Percentiles rank a stretch among this genome's conserved stretches.
Evolutionary conservation across 2,329 filamentous ascomycete species (phyloP).

Genomic region (Nigrograna mackinnonii): DNA sequence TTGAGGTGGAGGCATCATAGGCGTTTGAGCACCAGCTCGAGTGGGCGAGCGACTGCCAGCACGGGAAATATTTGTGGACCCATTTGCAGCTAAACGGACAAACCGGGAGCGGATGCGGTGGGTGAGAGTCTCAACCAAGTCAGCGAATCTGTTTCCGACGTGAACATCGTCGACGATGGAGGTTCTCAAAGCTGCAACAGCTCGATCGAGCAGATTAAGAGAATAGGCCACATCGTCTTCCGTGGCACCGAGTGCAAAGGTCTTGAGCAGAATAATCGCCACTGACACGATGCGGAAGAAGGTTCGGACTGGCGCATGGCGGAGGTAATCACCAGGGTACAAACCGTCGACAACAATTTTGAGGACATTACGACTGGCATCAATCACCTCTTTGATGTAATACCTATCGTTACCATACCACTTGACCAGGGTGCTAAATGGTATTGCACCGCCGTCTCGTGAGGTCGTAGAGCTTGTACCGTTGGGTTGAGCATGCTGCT

Average conservation of each 20-base stretch:
- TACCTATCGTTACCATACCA: constrained; percentile 63
- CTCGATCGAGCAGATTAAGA: constrained; percentile 74
- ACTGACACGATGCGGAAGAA: constrained; percentile 87
- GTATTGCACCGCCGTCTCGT: constrained; percentile 46
- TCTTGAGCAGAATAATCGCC: constrained; percentile 83
- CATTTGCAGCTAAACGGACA: constrained; percentile 58
- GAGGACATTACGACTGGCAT: constrained; percentile 76
- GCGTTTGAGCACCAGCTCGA: constrained; percentile 23
- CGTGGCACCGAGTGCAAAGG: constrained; percentile 78
- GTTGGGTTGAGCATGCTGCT: constrained; percentile 35
- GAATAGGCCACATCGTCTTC: constrained; percentile 77
- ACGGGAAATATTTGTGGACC: constrained; percentile 44
- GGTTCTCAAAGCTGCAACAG: constrained; percentile 72
- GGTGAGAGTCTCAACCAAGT: constrained; percentile 78
- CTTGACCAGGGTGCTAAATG: constrained; percentile 48
- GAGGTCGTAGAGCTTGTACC: constrained; percentile 17
- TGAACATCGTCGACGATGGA: constrained; percentile 86
- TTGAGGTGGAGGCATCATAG: constrained; percentile 35
- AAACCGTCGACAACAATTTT: constrained; percentile 77
- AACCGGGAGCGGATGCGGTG: constrained; percentile 75
- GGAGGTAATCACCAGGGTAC: constrained; percentile 73
- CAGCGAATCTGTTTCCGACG: constrained; percentile 80
- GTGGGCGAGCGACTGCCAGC: constrained; percentile 28
- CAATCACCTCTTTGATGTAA: constrained; percentile 72
- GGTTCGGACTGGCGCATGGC: constrained; percentile 80